Percentiles rank a stretch among this genome's conserved stretches.
phyloP scores from a whole-genome alignment of 805 yeast species.

The Starmerella bombi region DNA sequence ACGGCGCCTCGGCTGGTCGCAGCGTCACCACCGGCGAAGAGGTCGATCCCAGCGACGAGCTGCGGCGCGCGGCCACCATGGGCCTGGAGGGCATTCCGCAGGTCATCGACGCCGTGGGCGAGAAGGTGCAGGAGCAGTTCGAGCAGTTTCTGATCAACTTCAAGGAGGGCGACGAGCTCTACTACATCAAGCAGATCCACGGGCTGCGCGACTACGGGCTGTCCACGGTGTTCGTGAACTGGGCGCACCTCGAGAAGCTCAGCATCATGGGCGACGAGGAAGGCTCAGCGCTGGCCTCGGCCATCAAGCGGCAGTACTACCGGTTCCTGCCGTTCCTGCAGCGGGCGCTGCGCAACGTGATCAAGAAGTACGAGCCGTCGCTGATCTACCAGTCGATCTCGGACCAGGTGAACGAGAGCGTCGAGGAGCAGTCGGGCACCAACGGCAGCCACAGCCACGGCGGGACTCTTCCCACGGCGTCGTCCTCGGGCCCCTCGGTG shows the following conservation, averaged over 20 bases:
- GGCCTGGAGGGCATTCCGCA: constrained; percentile 44
- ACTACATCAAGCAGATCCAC: constrained; percentile 67
- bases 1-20: constrained; percentile 3
- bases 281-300: constrained; percentile 69
- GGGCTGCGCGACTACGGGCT: constrained; percentile 66
- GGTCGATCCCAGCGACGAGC: constrained; percentile 12
- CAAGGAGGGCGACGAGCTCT: constrained; percentile 34
- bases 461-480: not conserved
- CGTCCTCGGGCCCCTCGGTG: too few relatives aligned
- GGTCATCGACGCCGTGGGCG: constrained; percentile 84
- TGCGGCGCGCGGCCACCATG: constrained; percentile 15
- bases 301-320: constrained; percentile 82
- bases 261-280: constrained; percentile 36
- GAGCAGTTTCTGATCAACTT: constrained; percentile 69
- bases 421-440: not conserved
- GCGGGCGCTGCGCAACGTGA: constrained; percentile 57
- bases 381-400: constrained; percentile 31
- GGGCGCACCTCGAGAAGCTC: constrained; percentile 55
- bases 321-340: constrained; percentile 78
- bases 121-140: constrained; percentile 81
- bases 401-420: not conserved
- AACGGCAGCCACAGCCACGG: not conserved
- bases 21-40: constrained; percentile 2
- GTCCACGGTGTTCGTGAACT: constrained; percentile 73
- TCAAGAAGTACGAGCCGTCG: constrained; percentile 63